Evolutionary conservation across 2,329 filamentous ascomycete genomes (phyloP).

Genomic region (Colletotrichum sp.): DNA sequence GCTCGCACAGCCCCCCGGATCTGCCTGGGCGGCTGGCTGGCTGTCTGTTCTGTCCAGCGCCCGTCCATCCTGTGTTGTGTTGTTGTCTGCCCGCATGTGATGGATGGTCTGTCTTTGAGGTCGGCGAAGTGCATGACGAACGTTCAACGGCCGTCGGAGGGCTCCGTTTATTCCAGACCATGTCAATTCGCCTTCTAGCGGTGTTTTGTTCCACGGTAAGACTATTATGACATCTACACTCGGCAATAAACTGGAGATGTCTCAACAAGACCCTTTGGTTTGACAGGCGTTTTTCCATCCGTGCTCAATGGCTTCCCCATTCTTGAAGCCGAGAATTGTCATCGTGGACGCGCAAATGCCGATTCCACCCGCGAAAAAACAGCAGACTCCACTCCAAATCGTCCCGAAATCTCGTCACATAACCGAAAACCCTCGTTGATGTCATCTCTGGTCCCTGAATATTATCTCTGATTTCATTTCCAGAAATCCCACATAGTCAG

Average conservation of each 20-base stretch:
- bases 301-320: neutral
- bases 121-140: neutral
- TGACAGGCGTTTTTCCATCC: neutral
- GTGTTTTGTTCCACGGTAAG: neutral
- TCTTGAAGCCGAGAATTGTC: neutral
- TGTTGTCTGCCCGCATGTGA: neutral
- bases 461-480: neutral
- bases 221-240: neutral
- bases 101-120: neutral
- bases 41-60: neutral
- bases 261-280: neutral
- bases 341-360: constrained; percentile 1
- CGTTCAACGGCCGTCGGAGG: neutral
- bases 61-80: neutral
- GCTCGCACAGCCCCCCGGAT: neutral
- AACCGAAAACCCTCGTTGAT: constrained; percentile 23
- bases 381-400: constrained; percentile 6
- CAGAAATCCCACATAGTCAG: neutral
- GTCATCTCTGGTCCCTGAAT: constrained; percentile 7
- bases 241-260: neutral
- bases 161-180: neutral
- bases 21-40: neutral
- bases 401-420: constrained; percentile 15
- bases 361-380: constrained; percentile 17
- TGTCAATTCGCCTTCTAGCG: neutral